Evolutionary conservation across 192 early-diverging fungal species (phyloP).

Genomic region (Coemansia sp.): DNA sequence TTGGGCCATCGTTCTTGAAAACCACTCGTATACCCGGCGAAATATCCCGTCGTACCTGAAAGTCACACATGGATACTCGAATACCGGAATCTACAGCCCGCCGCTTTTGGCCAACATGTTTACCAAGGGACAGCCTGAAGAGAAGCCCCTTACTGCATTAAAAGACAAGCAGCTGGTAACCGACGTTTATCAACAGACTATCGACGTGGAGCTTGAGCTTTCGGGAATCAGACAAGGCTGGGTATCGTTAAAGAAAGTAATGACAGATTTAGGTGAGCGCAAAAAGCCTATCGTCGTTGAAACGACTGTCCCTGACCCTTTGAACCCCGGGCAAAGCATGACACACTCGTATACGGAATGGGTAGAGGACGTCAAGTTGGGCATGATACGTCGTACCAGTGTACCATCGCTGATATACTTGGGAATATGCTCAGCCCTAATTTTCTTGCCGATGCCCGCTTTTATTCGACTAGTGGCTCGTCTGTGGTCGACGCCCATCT

Average conservation of each 20-base stretch:
- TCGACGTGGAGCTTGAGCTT: slow-evolving; percentile 19
- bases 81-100: slow-evolving; percentile 5
- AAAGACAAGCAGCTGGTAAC: neutral
- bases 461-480: neutral
- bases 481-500: neutral
- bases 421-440: neutral
- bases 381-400: too few relatives aligned
- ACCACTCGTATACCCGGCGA: neutral
- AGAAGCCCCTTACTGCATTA: neutral
- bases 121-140: neutral
- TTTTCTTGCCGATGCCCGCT: neutral
- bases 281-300: neutral
- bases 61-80: neutral
- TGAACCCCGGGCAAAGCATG: neutral
- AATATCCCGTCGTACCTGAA: neutral
- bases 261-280: neutral
- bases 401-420: neutral
- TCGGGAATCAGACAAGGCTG: slow-evolving; percentile 17
- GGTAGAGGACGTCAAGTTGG: neutral
- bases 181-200: slow-evolving; percentile 4
- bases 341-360: neutral
- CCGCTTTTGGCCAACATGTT: slow-evolving; percentile 9
- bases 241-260: slow-evolving; percentile 7
- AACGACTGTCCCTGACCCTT: neutral
- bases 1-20: slow-evolving; percentile 21